These are phyloP conservation scores for Alternaria rosae DNA, from an alignment of 2,329 filamentous ascomycete genomes.

Conservation along the genomic window DNA sequence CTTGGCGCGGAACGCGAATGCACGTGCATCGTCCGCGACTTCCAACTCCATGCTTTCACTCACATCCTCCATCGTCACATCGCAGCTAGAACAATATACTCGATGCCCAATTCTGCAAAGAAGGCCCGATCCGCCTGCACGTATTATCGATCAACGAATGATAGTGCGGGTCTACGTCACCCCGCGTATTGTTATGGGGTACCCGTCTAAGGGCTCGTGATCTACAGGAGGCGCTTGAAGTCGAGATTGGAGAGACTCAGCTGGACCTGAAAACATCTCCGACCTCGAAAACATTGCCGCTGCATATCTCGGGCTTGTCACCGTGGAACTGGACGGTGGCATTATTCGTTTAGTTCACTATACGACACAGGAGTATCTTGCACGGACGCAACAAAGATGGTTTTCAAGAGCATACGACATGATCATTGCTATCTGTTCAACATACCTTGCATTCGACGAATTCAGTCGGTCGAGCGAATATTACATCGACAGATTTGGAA, in stretches of 20 bases:
- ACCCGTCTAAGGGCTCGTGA: no score
- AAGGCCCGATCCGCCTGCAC: background rate
- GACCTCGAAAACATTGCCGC: constrained; percentile 24
- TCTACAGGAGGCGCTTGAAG: no score
- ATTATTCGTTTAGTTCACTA: constrained; percentile 41
- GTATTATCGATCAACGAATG: background rate
- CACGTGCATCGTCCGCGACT: constrained; percentile 24
- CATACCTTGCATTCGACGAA: no score
- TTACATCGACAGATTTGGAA: no score
- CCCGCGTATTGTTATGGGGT: constrained; percentile 22
- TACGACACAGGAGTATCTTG: constrained; percentile 39
- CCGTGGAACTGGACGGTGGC: constrained; percentile 35
- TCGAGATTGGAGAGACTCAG: background rate
- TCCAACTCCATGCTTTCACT: background rate
- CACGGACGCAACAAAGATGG: constrained; percentile 14
- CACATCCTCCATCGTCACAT: background rate
- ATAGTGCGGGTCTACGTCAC: background rate
- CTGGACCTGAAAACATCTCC: constrained; percentile 20
- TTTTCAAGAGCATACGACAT: background rate
- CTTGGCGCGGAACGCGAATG: constrained; percentile 24
- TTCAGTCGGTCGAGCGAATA: no score
- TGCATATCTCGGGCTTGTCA: constrained; percentile 42
- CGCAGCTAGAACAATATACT: background rate
- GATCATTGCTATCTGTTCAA: no score
- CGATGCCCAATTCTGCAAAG: background rate